Evolutionary conservation across 139 green algal species (phyloP).

Genomic region (Monoraphidium neglectum): DNA sequence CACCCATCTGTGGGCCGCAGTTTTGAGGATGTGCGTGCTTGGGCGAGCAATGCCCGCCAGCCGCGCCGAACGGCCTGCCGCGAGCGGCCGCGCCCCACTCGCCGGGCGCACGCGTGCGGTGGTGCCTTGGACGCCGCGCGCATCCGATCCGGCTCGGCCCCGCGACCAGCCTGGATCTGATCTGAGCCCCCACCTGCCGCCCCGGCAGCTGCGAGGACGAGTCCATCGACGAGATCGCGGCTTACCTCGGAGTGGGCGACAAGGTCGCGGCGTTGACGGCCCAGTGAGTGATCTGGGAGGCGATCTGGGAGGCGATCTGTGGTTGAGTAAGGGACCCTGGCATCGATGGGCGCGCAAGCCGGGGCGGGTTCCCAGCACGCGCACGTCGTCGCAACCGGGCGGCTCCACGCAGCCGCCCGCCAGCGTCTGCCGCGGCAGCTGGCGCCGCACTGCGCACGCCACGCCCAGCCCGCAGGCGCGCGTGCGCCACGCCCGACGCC

Average conservation of each 20-base stretch:
- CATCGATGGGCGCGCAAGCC: background rate
- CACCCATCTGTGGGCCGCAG: too few relatives aligned
- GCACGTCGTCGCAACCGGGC: background rate
- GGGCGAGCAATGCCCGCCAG: background rate
- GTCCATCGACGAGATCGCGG: conserved; percentile 96
- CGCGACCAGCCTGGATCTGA: too few relatives aligned
- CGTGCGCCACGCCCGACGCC: background rate
- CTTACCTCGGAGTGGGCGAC: conserved; percentile 87
- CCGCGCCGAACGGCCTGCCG: too few relatives aligned
- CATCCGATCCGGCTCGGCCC: too few relatives aligned
- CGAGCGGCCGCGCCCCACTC: too few relatives aligned
- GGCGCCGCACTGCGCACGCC: too few relatives aligned
- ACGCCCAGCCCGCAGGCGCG: too few relatives aligned
- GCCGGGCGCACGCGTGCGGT: too few relatives aligned
- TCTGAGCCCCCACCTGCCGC: too few relatives aligned
- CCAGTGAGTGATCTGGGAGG: conserved; percentile 39
- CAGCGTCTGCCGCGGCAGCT: too few relatives aligned
- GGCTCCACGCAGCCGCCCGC: background rate
- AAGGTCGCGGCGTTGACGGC: conserved; percentile 85
- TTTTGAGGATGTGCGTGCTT: background rate
- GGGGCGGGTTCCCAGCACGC: too few relatives aligned
- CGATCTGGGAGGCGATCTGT: background rate
- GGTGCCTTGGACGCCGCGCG: too few relatives aligned
- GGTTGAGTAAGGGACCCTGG: background rate
- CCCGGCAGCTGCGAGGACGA: conserved; percentile 88